phyloP scores from a whole-genome alignment of 2,329 filamentous ascomycete genomes.

The Diaporthe sp. region DNA sequence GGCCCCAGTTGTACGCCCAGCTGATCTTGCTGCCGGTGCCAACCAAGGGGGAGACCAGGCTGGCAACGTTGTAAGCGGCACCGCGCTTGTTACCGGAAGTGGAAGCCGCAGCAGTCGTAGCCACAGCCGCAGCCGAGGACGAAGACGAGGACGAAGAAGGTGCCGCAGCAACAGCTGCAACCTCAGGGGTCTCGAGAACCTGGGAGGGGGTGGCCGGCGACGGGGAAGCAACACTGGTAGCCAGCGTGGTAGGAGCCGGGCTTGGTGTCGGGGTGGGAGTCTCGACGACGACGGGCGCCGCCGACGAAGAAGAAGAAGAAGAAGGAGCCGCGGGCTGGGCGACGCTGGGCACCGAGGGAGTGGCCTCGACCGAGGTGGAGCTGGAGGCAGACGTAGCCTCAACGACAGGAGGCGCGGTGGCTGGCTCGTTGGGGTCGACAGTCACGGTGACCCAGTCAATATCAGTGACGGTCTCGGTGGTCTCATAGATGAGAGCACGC shows the following conservation, averaged over 20 bases:
- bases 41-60: slow-evolving; percentile 65
- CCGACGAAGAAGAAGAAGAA: slow-evolving; percentile 1
- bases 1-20: slow-evolving; percentile 81
- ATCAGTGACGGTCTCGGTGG: slow-evolving; percentile 52
- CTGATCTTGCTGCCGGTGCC: slow-evolving; percentile 57
- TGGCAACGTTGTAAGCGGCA: slow-evolving; percentile 75
- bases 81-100: slow-evolving; percentile 70
- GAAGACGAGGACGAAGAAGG: slow-evolving; percentile 35
- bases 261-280: slow-evolving; percentile 38
- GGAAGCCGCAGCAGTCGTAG: slow-evolving; percentile 40
- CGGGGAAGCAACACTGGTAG: slow-evolving; percentile 31
- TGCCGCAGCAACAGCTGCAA: slow-evolving; percentile 14
- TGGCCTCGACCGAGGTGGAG: slow-evolving; percentile 15
- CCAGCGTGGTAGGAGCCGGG: slow-evolving; percentile 34
- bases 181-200: slow-evolving; percentile 23
- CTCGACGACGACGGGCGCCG: slow-evolving; percentile 30
- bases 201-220: slow-evolving; percentile 40
- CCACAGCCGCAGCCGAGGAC: slow-evolving; percentile 42
- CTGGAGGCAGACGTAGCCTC: slow-evolving; percentile 42
- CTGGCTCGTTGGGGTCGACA: slow-evolving; percentile 49
- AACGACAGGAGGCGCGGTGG: slow-evolving; percentile 33
- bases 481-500: slow-evolving; percentile 50
- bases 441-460: slow-evolving; percentile 60
- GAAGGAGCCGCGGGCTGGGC: neutral
- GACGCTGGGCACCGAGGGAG: neutral